Percentiles rank a stretch among this genome's conserved stretches.
phyloP scores from a whole-genome alignment of 2,329 filamentous ascomycete species.

The Verticillium nonalfalfae region DNA sequence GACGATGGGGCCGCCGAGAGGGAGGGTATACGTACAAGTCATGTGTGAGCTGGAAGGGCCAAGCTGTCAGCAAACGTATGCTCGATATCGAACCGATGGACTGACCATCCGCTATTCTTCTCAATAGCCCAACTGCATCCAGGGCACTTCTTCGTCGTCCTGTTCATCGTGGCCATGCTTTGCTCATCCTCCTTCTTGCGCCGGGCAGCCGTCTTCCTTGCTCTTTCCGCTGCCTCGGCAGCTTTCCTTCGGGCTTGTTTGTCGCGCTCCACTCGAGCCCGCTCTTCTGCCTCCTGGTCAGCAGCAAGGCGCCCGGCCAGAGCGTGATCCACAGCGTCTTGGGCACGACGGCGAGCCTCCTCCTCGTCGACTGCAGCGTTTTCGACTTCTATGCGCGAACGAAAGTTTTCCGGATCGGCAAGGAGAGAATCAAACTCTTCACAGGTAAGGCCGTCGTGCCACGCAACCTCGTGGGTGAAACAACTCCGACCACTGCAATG shows the following conservation, averaged over 20 bases:
- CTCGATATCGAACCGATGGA: not conserved
- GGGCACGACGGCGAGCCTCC: constrained; percentile 30
- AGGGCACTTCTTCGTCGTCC: constrained; percentile 30
- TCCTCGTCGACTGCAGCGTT: constrained; percentile 30
- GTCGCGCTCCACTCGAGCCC: constrained; percentile 15
- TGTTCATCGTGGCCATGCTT: constrained; percentile 19
- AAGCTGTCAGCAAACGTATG: constrained; percentile 12
- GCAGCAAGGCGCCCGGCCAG: constrained; percentile 14
- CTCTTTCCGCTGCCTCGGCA: constrained; percentile 18
- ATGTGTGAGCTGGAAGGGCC: constrained; percentile 26
- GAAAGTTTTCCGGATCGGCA: constrained; percentile 30
- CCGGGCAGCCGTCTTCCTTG: constrained; percentile 18
- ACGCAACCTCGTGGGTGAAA: constrained; percentile 31
- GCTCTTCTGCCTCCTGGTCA: constrained; percentile 20
- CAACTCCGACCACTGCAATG: constrained; percentile 33
- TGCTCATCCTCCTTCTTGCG: constrained; percentile 26
- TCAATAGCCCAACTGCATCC: constrained; percentile 29
- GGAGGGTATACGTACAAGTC: constrained; percentile 27
- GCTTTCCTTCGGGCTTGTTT: constrained; percentile 15
- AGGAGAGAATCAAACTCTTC: constrained; percentile 33
- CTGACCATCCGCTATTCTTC: constrained; percentile 35
- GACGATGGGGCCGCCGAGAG: not conserved
- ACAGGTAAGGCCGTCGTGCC: constrained; percentile 35
- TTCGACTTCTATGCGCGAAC: constrained; percentile 28
- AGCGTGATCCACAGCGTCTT: constrained; percentile 35